Evolutionary conservation across 352 stramenopile genomes (phyloP).

Genomic region (Paralagenidium karlingii): DNA sequence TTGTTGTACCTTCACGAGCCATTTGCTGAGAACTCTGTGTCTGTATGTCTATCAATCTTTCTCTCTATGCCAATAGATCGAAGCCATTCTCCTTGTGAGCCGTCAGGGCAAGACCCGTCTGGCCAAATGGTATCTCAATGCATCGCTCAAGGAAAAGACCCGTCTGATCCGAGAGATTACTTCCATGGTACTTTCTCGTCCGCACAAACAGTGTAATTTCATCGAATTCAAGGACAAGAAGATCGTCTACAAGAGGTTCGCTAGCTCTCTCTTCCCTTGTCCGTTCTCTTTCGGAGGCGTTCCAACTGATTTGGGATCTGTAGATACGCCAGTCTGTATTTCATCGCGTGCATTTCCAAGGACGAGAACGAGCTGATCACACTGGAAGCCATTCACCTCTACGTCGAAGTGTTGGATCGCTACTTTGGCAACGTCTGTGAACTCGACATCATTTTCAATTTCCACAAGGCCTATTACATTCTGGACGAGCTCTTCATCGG

Average conservation of each 20-base stretch:
- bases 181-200: constrained; percentile 73
- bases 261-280: not conserved
- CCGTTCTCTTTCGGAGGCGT: not conserved
- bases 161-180: constrained; percentile 85
- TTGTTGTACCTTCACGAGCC: too few relatives aligned
- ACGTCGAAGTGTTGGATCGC: constrained; percentile 96
- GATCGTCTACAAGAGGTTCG: constrained; percentile 93
- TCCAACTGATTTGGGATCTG: constrained; percentile 1
- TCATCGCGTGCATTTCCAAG: constrained; percentile 92
- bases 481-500: constrained; percentile 99
- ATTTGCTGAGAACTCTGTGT: too few relatives aligned
- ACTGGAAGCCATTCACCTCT: constrained; percentile 96
- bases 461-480: constrained; percentile 99
- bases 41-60: too few relatives aligned
- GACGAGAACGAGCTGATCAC: constrained; percentile 97
- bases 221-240: constrained; percentile 98
- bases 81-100: constrained; percentile 81
- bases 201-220: constrained; percentile 86
- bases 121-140: constrained; percentile 82
- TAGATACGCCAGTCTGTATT: constrained; percentile 95
- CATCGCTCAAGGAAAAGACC: constrained; percentile 71
- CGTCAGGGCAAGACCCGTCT: constrained; percentile 88
- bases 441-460: constrained; percentile 99
- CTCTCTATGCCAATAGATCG: too few relatives aligned
- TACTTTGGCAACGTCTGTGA: constrained; percentile 94